phyloP scores from a whole-genome alignment of 78 protist genomes.

The Monocercomonoides exilis region DNA sequence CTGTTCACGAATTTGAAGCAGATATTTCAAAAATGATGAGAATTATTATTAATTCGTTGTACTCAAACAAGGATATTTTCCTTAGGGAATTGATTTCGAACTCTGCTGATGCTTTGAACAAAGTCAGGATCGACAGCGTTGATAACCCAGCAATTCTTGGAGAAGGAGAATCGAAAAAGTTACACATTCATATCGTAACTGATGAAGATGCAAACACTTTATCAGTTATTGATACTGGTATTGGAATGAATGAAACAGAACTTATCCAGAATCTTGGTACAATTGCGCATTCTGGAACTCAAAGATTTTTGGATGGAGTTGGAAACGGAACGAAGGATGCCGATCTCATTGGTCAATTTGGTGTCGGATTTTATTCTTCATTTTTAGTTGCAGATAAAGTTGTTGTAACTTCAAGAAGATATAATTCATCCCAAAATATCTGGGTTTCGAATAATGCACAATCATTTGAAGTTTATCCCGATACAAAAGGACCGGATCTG shows the following conservation, averaged over 20 bases:
- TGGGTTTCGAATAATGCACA: constrained; percentile 81
- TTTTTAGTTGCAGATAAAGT: constrained; percentile 94
- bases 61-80: constrained; percentile 13
- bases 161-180: constrained; percentile 67
- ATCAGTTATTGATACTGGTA: constrained; percentile 34
- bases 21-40: no score
- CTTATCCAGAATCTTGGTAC: constrained; percentile 60
- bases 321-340: constrained; percentile 86
- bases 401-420: constrained; percentile 75
- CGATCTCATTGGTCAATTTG: constrained; percentile 96
- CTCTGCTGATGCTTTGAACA: constrained; percentile 19
- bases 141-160: constrained; percentile 62
- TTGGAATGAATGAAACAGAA: constrained; percentile 40
- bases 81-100: constrained; percentile 36
- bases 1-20: no score
- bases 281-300: constrained; percentile 84
- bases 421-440: constrained; percentile 76
- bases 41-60: constrained; percentile 35
- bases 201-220: constrained; percentile 18
- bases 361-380: constrained; percentile 98
- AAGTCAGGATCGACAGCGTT: constrained; percentile 81
- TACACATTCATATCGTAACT: constrained; percentile 61
- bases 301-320: constrained; percentile 67
- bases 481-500: constrained; percentile 59
- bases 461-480: constrained; percentile 50